Base-by-base conservation (phyloP, 164 flowering plant genomes). In the Nymphaea thermarum region DNA sequence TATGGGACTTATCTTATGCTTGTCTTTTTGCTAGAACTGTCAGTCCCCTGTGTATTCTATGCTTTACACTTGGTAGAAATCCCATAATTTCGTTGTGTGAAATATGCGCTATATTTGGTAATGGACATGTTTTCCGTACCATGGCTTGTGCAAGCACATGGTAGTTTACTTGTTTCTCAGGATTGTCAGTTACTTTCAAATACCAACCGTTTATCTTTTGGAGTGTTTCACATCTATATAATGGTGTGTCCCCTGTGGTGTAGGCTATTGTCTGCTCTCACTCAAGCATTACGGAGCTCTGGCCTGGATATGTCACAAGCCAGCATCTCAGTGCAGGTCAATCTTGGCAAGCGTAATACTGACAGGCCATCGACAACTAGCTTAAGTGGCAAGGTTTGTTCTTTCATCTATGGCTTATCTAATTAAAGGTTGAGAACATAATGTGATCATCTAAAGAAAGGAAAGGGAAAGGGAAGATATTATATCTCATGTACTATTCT, bases 261-360 rank as follows among this genome's bases (percentile, higher is more conserved):
- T 86, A 94, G 99, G 84, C 82, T 94, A 79, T 73, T 91, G 73
- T 82, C 80, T 73, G 80, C 88, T 67, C 76, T 94, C 60, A 87
- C 95, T 42, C 86, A 86, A 73, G 93, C 98, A 63, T 82, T 94
- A 41, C 88, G 87, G 66, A 88, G 76, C 74, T 86, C 93, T 4
- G 98, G 98, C 17, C 85, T 91, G 65, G 96, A 94, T 80, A 72
- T 94, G 73, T 85, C 95, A 14, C 86, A 84, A 65, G 95, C 98
- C 75, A 88, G 82, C 77, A 84, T 94, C 68, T 88, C 98, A 5
- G 96, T 94, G 69, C 92, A 94, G 74, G 85, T 94, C 69, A 95
- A 91, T 72, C 83, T 94, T 17, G 95, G 89, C 43, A 94, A 94
- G 77, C 81, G 78, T 75, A 81, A 82, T 25, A 79, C 69, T 65